Percentiles rank a stretch among this genome's conserved stretches.
phyloP scores from a whole-genome alignment of 495 filamentous ascomycete species.

The Xylaria palmicola region DNA sequence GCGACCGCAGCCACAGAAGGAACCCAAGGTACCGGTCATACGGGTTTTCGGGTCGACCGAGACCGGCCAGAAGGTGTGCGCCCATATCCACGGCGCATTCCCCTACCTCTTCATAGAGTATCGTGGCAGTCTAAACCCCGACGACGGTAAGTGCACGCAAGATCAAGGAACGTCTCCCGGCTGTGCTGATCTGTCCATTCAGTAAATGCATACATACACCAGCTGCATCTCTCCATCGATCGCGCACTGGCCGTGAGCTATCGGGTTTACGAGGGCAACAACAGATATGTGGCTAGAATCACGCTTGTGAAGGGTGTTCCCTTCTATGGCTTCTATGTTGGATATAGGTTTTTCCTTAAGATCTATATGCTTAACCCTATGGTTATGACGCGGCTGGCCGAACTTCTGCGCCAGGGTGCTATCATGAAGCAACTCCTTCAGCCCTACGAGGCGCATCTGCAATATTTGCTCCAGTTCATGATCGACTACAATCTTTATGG shows the following conservation, averaged over 20 bases:
- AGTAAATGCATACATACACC: slow-evolving; percentile 71
- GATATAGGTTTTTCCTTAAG: slow-evolving; percentile 88
- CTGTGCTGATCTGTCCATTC: slow-evolving; percentile 2
- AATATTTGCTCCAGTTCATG: slow-evolving; percentile 95
- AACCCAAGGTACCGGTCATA: slow-evolving; percentile 79
- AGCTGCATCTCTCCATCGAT: slow-evolving; percentile 77
- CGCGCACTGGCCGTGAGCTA: slow-evolving; percentile 81
- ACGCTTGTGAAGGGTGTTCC: slow-evolving; percentile 89
- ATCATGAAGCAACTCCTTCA: slow-evolving; percentile 82
- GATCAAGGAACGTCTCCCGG: neutral
- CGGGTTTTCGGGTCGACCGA: slow-evolving; percentile 92
- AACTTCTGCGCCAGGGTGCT: slow-evolving; percentile 80
- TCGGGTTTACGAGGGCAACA: slow-evolving; percentile 62
- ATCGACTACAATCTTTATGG: slow-evolving; percentile 95
- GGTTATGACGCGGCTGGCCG: slow-evolving; percentile 77
- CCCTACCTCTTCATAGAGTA: slow-evolving; percentile 95
- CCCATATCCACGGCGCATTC: slow-evolving; percentile 93
- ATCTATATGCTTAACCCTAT: slow-evolving; percentile 87
- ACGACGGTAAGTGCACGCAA: slow-evolving; percentile 55
- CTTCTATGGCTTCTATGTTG: slow-evolving; percentile 93
- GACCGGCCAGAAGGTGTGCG: slow-evolving; percentile 93
- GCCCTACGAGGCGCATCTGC: slow-evolving; percentile 89
- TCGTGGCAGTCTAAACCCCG: slow-evolving; percentile 61
- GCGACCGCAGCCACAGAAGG: slow-evolving; percentile 50
- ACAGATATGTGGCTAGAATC: slow-evolving; percentile 81